A percentile compares a stretch with the other conserved stretches of the same genome.
Evolutionary conservation across 176 grass and related monocot genomes (phyloP).

Genomic region (Raddia guianensis): DNA sequence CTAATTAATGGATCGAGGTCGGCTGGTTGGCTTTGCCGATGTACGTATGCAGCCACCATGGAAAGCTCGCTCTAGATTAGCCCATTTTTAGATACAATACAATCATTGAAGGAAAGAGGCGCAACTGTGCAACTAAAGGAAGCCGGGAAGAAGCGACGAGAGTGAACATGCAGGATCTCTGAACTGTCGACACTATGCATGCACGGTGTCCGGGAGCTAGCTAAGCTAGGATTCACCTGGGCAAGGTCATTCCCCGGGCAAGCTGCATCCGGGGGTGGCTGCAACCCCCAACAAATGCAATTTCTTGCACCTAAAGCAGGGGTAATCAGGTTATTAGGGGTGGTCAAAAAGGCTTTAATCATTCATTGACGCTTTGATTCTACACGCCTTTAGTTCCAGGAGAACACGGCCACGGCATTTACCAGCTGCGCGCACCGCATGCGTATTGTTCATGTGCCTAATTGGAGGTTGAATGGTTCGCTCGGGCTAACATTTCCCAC

Average conservation of each 20-base stretch:
- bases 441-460: neutral
- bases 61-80: constrained; percentile 1
- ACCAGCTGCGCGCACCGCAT: neutral
- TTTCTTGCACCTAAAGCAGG: neutral
- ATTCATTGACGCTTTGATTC: neutral
- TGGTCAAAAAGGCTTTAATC: neutral
- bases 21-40: constrained; percentile 18
- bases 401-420: constrained; percentile 12
- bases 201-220: neutral
- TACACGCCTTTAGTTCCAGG: neutral
- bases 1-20: constrained; percentile 10
- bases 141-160: constrained; percentile 29
- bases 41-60: constrained; percentile 29
- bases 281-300: neutral
- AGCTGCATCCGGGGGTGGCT: constrained; percentile 39
- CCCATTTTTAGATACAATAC: neutral
- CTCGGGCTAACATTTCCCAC: neutral
- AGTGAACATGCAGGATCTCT: neutral
- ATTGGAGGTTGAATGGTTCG: neutral
- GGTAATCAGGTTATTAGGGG: neutral
- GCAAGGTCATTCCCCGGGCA: constrained; percentile 47
- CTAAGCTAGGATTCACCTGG: constrained; percentile 39
- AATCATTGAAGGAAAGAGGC: neutral
- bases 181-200: constrained; percentile 13
- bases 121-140: neutral